A percentile compares a stretch with the other conserved stretches of the same genome.
phyloP scores from a whole-genome alignment of 306 rosid species.

The Cicer judaicum region DNA sequence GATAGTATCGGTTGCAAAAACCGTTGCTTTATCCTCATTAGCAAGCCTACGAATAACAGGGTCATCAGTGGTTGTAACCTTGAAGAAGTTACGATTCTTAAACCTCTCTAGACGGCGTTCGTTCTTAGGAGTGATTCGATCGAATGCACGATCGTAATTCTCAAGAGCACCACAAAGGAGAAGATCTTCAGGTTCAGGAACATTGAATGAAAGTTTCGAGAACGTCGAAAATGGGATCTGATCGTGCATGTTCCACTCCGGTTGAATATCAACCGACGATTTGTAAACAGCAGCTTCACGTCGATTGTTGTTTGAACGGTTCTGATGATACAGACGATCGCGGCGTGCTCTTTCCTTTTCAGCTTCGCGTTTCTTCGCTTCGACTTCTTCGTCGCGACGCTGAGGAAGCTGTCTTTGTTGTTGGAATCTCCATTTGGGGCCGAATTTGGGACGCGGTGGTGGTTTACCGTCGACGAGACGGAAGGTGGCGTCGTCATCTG shows the following conservation, averaged over 20 bases:
- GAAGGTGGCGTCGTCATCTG: constrained; percentile 68
- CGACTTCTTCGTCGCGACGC: constrained; percentile 92
- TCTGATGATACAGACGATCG: constrained; percentile 75
- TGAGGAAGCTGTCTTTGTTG: constrained; percentile 85
- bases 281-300: constrained; percentile 91
- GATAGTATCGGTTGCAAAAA: constrained; percentile 79
- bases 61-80: constrained; percentile 88
- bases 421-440: constrained; percentile 88
- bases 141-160: constrained; percentile 75
- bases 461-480: constrained; percentile 90
- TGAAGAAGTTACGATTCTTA: constrained; percentile 85
- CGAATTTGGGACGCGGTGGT: constrained; percentile 83
- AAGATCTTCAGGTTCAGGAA: constrained; percentile 84
- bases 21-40: constrained; percentile 85
- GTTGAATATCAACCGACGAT: constrained; percentile 89
- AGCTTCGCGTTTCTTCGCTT: constrained; percentile 78
- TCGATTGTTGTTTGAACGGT: constrained; percentile 66
- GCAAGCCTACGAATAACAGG: constrained; percentile 88
- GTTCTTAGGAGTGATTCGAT: constrained; percentile 78
- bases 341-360: constrained; percentile 96
- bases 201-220: constrained; percentile 86
- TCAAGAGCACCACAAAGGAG: constrained; percentile 81
- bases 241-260: constrained; percentile 95
- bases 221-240: constrained; percentile 91
- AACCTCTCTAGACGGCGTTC: constrained; percentile 85